Evolutionary conservation across 768 basidiomycete species (phyloP).

Genomic region (Trametes sanguinea): DNA sequence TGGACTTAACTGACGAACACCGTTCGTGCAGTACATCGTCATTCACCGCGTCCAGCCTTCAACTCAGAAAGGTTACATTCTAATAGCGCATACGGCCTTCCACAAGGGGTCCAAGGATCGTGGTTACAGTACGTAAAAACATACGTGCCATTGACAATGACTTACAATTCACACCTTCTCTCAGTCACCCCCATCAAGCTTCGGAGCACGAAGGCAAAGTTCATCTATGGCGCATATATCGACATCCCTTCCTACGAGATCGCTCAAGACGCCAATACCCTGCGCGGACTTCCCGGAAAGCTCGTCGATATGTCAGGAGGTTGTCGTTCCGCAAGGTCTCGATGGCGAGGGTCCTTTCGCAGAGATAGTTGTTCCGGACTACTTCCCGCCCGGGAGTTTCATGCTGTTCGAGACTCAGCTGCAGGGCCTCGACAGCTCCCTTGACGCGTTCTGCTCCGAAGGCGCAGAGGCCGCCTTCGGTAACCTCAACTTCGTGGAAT

Average conservation of each 20-base stretch:
- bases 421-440: conserved; percentile 64
- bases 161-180: background rate
- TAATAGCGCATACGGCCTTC: conserved; percentile 93
- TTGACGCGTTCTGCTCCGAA: conserved; percentile 74
- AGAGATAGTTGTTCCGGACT: conserved; percentile 81
- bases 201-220: conserved; percentile 74
- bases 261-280: conserved; percentile 47
- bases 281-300: conserved; percentile 73
- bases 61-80: conserved; percentile 89
- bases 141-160: no score
- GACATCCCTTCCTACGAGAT: conserved; percentile 64
- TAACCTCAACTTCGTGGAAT: conserved; percentile 77
- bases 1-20: background rate
- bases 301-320: conserved; percentile 62
- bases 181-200: conserved; percentile 85
- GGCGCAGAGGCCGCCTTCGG: conserved; percentile 74
- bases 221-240: conserved; percentile 77
- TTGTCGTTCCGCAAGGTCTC: conserved; percentile 59
- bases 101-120: conserved; percentile 78
- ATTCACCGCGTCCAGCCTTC: conserved; percentile 89
- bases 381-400: conserved; percentile 94
- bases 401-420: conserved; percentile 90
- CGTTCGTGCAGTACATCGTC: conserved; percentile 74
- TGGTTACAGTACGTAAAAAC: conserved; percentile 63
- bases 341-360: conserved; percentile 70